Conservation (phyloP, 139 green algal species). For the Chlorella sp. region DNA sequence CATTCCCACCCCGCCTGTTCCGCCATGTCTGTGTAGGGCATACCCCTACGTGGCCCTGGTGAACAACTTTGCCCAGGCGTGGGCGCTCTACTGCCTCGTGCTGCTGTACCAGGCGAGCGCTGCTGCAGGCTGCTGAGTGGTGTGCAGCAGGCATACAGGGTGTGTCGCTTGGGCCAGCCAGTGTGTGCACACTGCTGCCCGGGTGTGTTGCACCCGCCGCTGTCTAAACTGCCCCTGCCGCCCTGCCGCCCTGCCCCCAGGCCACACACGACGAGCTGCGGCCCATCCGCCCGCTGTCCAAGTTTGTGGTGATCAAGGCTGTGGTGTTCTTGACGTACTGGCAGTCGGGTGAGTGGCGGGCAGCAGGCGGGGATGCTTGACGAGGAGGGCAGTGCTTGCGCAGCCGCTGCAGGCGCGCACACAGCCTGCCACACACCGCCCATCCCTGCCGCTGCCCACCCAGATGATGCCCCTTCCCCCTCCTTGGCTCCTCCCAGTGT, state of each 20-base stretch:
- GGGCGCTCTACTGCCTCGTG: conserved; percentile 96
- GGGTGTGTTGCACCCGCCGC: not conserved
- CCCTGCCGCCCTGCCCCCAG: conserved; percentile 8
- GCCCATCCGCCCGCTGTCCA: conserved; percentile 91
- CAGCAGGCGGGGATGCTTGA: too few relatives aligned
- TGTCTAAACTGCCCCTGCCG: not conserved
- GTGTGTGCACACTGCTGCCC: conserved; percentile 23
- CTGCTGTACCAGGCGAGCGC: conserved; percentile 86
- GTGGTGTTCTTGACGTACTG: conserved; percentile 98
- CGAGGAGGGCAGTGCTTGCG: too few relatives aligned
- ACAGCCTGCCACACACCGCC: too few relatives aligned
- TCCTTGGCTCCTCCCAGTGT: conserved; percentile 2
- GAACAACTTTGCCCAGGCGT: conserved; percentile 90
- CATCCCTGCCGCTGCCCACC: not conserved
- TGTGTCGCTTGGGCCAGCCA: too few relatives aligned
- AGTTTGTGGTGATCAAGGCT: conserved; percentile 96
- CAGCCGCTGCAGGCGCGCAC: too few relatives aligned
- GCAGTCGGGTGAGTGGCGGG: conserved; percentile 64
- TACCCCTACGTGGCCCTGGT: conserved; percentile 88
- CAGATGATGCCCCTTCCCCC: not conserved
- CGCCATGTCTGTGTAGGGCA: too few relatives aligned
- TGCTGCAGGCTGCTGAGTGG: not conserved
- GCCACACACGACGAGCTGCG: conserved; percentile 86
- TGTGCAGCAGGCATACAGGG: not conserved
- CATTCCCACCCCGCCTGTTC: too few relatives aligned